Percentiles rank a stretch among this genome's conserved stretches.
Evolutionary conservation across 1,139 yeast species (phyloP).

Genomic region (Saccharomyces hybrid): DNA sequence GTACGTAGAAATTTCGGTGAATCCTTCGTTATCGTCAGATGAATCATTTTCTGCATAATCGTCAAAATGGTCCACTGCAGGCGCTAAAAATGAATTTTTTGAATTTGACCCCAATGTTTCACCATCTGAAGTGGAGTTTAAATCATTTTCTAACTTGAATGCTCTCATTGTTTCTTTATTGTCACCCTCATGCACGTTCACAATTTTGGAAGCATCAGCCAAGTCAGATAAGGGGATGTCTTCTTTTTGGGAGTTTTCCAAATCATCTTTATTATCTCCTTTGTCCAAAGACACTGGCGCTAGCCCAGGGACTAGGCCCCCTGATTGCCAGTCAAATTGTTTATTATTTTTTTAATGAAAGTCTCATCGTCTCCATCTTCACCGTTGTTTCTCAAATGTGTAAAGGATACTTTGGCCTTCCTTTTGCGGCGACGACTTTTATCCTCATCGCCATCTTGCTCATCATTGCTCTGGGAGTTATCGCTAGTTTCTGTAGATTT

Average conservation of each 20-base stretch:
- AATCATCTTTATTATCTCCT: constrained; percentile 5
- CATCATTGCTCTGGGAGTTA: not conserved
- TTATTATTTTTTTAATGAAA: constrained; percentile 25
- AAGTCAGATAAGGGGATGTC: constrained; percentile 21
- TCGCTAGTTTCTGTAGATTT: not conserved
- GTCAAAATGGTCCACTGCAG: constrained; percentile 21
- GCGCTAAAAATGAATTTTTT: constrained; percentile 31
- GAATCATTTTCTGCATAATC: constrained; percentile 20
- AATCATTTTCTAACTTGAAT: constrained; percentile 3
- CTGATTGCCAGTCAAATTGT: constrained; percentile 19
- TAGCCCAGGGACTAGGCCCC: constrained; percentile 32
- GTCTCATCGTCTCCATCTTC: constrained; percentile 16
- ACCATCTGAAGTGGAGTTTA: constrained; percentile 8
- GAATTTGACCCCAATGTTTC: constrained; percentile 15
- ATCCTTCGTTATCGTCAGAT: constrained; percentile 7
- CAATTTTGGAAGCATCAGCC: constrained; percentile 27
- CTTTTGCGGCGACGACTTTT: constrained; percentile 9
- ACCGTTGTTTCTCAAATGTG: constrained; percentile 15
- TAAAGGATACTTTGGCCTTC: constrained; percentile 13
- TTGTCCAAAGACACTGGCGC: constrained; percentile 7
- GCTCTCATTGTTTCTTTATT: constrained; percentile 7
- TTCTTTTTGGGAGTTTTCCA: constrained; percentile 12
- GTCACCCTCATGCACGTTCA: constrained; percentile 23
- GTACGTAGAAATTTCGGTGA: constrained; percentile 39
- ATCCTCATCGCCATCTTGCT: constrained; percentile 18